Conservation (phyloP, 176 grass and related monocot species). For the Carex kokanica region DNA sequence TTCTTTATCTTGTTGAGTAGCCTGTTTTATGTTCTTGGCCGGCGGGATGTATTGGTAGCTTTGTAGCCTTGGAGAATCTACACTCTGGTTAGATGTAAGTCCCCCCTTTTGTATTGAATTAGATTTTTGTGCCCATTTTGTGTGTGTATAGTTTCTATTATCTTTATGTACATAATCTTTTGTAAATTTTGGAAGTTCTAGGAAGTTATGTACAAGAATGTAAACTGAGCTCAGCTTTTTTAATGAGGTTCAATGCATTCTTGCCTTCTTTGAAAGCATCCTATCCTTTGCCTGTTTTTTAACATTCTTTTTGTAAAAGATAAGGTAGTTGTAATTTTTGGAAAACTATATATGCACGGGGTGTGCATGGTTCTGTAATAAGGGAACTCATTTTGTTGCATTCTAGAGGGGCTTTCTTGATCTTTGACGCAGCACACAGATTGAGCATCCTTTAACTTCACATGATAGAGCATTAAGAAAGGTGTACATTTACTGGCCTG, state of each 20-base stretch:
- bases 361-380: conserved; percentile 13
- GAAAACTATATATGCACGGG: neutral
- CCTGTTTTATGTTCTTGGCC: conserved; percentile 29
- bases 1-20: conserved; percentile 30
- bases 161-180: neutral
- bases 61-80: conserved; percentile 44
- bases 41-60: conserved; percentile 34
- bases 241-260: conserved; percentile 28
- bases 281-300: neutral
- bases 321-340: neutral
- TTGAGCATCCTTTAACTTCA: conserved; percentile 17
- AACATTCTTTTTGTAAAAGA: neutral
- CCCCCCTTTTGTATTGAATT: conserved; percentile 21
- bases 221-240: conserved; percentile 24
- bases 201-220: conserved; percentile 28
- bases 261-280: conserved; percentile 3
- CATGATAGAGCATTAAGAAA: conserved; percentile 13
- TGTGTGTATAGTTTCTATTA: conserved; percentile 1
- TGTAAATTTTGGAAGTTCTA: conserved; percentile 17
- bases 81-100: conserved; percentile 62
- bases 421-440: conserved; percentile 13
- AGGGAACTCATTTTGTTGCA: conserved; percentile 17
- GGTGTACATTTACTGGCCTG: neutral
- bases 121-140: conserved; percentile 21
- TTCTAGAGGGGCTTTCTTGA: neutral